Base-by-base conservation (phyloP, 176 grass and related monocot genomes). In the Triticum aestivum region DNA sequence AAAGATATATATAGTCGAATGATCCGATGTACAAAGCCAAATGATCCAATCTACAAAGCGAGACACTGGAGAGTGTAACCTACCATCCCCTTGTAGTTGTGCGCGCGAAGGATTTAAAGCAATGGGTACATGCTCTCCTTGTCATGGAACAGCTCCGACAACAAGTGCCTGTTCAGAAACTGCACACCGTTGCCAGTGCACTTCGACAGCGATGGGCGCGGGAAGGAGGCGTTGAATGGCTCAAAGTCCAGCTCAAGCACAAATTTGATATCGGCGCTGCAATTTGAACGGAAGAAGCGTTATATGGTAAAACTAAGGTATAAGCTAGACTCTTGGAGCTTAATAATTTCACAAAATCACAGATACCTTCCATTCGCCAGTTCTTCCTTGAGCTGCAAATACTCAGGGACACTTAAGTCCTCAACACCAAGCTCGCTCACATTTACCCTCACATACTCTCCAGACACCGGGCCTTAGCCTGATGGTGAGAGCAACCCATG, bases 1-100 rank as follows among this genome's bases (percentile, higher is more conserved):
- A n/a, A 5, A 34, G 24, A 75, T 20, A 33, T 78, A 75, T 20
- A 33, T 78, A 68, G 42, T 82, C 29, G n/a, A 49, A 7, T 49
- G 17, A 34, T 49, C 13, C 41, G n/a, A 34, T 39, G 1, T 39
- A 39, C 35, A 37, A 37, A 37, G 35, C 35, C 35, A 37, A 37
- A 37, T 37, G 35, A 37, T 37, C 35, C 35, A 37, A 37, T 21
- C 11, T 34, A 23, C 51, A 13, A 69, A 66, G 32, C 80, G 52
- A 82, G 80, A 24, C 21, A 56, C 6, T 3, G 4, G 26, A 81
- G 65, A 82, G 0, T 37, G 47, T 56, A 70, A 18, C 80, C 47
- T 56, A 99, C 97, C 97, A 99, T 99, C n/a, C 97, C 97, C 94
- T 99, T 99, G 88, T 99, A 99, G 90, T 99, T 96, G 75, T 96